These are phyloP conservation scores for Phytophthora sansomeana DNA, from an alignment of 352 stramenopile genomes.

Conservation along the genomic window DNA sequence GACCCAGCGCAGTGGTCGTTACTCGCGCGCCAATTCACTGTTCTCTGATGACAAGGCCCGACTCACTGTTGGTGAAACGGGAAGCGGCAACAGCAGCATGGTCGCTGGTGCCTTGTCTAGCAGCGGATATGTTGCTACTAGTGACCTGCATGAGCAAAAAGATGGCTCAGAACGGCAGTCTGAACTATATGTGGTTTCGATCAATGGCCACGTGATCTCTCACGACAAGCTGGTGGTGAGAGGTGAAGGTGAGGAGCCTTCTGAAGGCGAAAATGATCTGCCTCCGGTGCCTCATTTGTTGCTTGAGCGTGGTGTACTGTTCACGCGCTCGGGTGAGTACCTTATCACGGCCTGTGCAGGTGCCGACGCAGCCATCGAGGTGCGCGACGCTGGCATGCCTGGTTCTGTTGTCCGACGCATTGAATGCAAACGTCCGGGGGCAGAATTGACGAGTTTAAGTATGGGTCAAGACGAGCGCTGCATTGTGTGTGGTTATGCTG, in stretches of 20 bases:
- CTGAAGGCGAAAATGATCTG: constrained; percentile 22
- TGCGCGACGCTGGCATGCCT: constrained; percentile 70
- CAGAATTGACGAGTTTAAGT: constrained; percentile 73
- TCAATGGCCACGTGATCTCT: constrained; percentile 81
- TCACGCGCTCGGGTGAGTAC: constrained; percentile 83
- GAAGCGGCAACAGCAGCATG: constrained; percentile 44
- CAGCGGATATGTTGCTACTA: constrained; percentile 43
- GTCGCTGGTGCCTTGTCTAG: constrained; percentile 45
- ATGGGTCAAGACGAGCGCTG: constrained; percentile 86
- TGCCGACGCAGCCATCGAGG: constrained; percentile 75
- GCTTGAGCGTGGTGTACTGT: constrained; percentile 73
- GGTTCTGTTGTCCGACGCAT: constrained; percentile 74
- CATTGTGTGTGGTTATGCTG: constrained; percentile 82
- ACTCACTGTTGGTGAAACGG: constrained; percentile 42
- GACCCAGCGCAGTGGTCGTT: constrained; percentile 40
- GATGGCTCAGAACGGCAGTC: constrained; percentile 60
- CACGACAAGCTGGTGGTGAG: constrained; percentile 59
- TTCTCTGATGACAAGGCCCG: constrained; percentile 57
- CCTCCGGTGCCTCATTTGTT: constrained; percentile 52
- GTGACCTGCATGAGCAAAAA: constrained; percentile 29
- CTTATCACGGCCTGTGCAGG: constrained; percentile 74
- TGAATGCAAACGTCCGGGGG: constrained; percentile 70
- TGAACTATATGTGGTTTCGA: constrained; percentile 82
- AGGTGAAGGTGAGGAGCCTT: constrained; percentile 37
- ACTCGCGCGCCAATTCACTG: constrained; percentile 47